Percentiles rank a stretch among this genome's conserved stretches.
These are phyloP conservation scores for fission yeast (Schizosaccharomyces pombe) DNA, from an alignment of 805 yeast species.

Conservation along the genomic window ASM294v3 CU329670.1:587001-587500, in stretches of 20 bases:
- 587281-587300: slow-evolving; percentile 12
- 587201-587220: slow-evolving; percentile 15
- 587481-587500: too few relatives aligned
- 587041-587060: slow-evolving; percentile 70
- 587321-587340: too few relatives aligned
- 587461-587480: too few relatives aligned
- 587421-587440: too few relatives aligned
- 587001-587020: slow-evolving; percentile 49
- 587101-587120: slow-evolving; percentile 42
- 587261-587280: slow-evolving; percentile 24
- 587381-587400: too few relatives aligned
- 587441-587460: too few relatives aligned
- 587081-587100: slow-evolving; percentile 49
- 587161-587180: slow-evolving; percentile 11
- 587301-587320: slow-evolving; percentile 9
- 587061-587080: slow-evolving; percentile 58
- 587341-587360: too few relatives aligned
- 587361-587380: too few relatives aligned
- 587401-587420: too few relatives aligned
- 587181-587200: slow-evolving; percentile 18
- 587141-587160: slow-evolving; percentile 9
- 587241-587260: slow-evolving; percentile 42
- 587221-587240: slow-evolving; percentile 36
- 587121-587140: slow-evolving; percentile 27
- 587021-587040: slow-evolving; percentile 75